Evolutionary conservation across 768 basidiomycete genomes (phyloP).

Genomic region (Lactarius pseudohatsudake): DNA sequence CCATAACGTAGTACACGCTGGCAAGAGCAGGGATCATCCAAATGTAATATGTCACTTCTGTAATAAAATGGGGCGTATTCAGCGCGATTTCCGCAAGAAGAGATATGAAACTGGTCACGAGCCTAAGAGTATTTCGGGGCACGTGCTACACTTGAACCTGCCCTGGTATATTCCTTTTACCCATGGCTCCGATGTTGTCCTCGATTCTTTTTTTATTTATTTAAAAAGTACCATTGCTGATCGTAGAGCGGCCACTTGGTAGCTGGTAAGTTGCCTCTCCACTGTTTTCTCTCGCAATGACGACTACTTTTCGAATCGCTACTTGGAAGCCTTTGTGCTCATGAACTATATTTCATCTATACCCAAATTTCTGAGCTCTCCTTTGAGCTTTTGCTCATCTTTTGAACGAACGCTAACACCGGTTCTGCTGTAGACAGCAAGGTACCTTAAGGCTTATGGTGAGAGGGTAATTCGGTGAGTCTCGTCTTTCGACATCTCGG

Average conservation of each 20-base stretch:
- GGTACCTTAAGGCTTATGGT: no score
- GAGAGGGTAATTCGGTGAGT: slow-evolving; percentile 38
- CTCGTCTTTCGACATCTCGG: slow-evolving; percentile 18
- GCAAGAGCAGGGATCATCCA: no score
- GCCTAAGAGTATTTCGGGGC: no score
- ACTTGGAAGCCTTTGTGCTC: slow-evolving; percentile 61
- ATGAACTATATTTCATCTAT: slow-evolving; percentile 65
- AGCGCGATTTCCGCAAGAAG: no score
- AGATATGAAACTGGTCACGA: no score
- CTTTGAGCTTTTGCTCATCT: slow-evolving; percentile 18
- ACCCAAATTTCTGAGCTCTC: slow-evolving; percentile 38
- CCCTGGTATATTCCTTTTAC: not conserved
- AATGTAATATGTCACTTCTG: no score
- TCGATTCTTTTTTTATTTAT: not conserved
- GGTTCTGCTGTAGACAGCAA: not conserved
- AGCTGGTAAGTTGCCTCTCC: not conserved
- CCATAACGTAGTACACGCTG: no score
- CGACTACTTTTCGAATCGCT: not conserved
- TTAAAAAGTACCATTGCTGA: not conserved
- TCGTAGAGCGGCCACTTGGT: not conserved
- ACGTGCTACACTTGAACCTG: no score
- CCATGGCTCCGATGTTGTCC: not conserved
- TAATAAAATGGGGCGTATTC: no score
- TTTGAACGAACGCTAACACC: slow-evolving; percentile 1
- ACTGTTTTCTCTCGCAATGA: not conserved